These are phyloP conservation scores for Nicotiana rustica DNA, from an alignment of 305 asterid genomes.

Conservation along the genomic window DNA sequence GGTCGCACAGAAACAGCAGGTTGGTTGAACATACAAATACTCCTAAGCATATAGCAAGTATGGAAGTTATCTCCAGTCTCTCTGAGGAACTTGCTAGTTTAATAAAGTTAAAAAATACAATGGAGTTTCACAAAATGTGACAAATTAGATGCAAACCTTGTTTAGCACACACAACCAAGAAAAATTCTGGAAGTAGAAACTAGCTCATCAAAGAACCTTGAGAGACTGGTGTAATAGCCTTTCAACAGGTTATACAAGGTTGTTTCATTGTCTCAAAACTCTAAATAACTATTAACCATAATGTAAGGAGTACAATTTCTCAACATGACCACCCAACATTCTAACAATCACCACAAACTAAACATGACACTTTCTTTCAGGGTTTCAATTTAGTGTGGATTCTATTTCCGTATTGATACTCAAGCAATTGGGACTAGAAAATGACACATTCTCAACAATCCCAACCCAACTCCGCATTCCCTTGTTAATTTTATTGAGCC, in stretches of 20 bases:
- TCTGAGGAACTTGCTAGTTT: background rate
- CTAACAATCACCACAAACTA: background rate
- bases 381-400: too few species aligned
- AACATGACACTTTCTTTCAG: background rate
- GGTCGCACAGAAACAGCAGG: background rate
- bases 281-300: background rate
- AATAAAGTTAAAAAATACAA: background rate
- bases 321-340: background rate
- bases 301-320: background rate
- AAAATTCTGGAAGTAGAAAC: background rate
- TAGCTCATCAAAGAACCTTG: background rate
- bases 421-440: too few species aligned
- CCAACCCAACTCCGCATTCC: background rate
- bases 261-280: background rate
- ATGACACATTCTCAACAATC: conserved; percentile 20
- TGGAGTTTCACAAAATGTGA: background rate
- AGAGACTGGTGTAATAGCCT: background rate
- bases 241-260: conserved; percentile 26
- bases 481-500: too few species aligned
- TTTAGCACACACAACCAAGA: background rate
- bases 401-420: too few species aligned
- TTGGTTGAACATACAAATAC: background rate
- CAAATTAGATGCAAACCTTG: background rate
- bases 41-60: background rate
- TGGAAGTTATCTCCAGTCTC: background rate